Percentiles rank a stretch among this genome's conserved stretches.
phyloP scores from a whole-genome alignment of 176 grass and related monocot genomes.

The Oropetium thomaeum region DNA sequence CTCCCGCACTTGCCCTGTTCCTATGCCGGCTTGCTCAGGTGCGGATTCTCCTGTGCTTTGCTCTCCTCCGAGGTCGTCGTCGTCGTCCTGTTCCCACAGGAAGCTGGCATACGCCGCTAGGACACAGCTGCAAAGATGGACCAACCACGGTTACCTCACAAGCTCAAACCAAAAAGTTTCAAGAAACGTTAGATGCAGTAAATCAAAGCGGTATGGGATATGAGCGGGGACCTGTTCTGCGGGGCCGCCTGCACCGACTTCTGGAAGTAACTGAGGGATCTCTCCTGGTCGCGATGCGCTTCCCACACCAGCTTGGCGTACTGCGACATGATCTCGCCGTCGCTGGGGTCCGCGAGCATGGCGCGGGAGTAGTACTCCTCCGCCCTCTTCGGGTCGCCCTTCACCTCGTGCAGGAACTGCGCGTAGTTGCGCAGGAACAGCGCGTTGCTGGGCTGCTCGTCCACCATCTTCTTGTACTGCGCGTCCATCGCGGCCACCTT shows the following conservation, averaged over 20 bases:
- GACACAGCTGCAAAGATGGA: conserved; percentile 60
- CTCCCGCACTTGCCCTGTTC: not conserved
- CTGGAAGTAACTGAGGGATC: conserved; percentile 67
- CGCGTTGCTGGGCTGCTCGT: conserved; percentile 74
- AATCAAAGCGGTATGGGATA: not conserved
- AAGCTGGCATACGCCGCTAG: conserved; percentile 79
- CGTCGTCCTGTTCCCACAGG: conserved; percentile 74
- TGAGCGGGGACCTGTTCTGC: conserved; percentile 31
- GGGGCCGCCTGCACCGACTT: conserved; percentile 65
- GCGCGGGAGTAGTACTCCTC: conserved; percentile 98
- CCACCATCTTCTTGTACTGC: conserved; percentile 77
- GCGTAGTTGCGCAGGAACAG: conserved; percentile 83
- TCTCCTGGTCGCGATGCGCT: conserved; percentile 60
- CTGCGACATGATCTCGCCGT: conserved; percentile 83
- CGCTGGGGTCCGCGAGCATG: conserved; percentile 66
- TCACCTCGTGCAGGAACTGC: conserved; percentile 73
- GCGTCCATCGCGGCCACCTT: conserved; percentile 50
- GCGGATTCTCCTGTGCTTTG: not conserved
- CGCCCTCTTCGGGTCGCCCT: conserved; percentile 59
- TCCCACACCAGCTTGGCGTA: conserved; percentile 88
- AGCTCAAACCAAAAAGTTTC: not conserved
- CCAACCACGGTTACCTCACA: not conserved
- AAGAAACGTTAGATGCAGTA: not conserved
- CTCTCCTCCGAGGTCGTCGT: conserved; percentile 21
- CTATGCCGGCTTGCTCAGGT: not conserved